These are phyloP conservation scores for Geotrichum armillariae DNA, from an alignment of 1,139 yeast species.

Conservation along the genomic window DNA sequence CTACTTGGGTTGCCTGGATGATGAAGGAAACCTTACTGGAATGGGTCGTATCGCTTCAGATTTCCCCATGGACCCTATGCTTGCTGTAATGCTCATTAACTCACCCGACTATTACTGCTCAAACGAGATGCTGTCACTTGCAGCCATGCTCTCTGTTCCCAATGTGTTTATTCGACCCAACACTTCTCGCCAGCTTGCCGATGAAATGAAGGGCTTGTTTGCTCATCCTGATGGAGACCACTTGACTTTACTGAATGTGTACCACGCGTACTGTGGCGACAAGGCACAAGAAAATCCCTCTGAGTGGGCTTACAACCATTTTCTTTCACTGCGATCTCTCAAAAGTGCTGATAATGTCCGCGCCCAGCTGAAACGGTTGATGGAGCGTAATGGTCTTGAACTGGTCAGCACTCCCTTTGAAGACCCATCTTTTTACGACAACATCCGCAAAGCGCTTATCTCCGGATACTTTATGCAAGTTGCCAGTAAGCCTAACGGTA, in stretches of 20 bases:
- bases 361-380: slow-evolving; percentile 74
- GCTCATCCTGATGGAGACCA: slow-evolving; percentile 97
- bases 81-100: slow-evolving; percentile 89
- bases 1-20: slow-evolving; percentile 84
- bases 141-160: slow-evolving; percentile 90
- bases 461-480: slow-evolving; percentile 99
- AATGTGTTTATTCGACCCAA: slow-evolving; percentile 93
- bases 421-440: slow-evolving; percentile 60
- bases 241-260: slow-evolving; percentile 84
- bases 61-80: slow-evolving; percentile 94
- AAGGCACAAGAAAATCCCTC: slow-evolving; percentile 55
- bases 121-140: slow-evolving; percentile 83
- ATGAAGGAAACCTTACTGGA: slow-evolving; percentile 86
- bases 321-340: slow-evolving; percentile 77
- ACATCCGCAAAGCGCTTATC: slow-evolving; percentile 80
- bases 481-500: slow-evolving; percentile 52
- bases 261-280: slow-evolving; percentile 69
- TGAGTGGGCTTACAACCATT: slow-evolving; percentile 89
- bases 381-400: slow-evolving; percentile 79
- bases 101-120: slow-evolving; percentile 85
- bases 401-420: slow-evolving; percentile 70
- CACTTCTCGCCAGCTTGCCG: slow-evolving; percentile 84
- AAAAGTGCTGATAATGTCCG: slow-evolving; percentile 84
- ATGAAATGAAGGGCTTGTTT: slow-evolving; percentile 82
- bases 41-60: slow-evolving; percentile 88